Percentiles rank a stretch among this genome's conserved stretches.
Evolutionary conservation across 805 yeast species (phyloP).

Genomic region (Osmozyma mogii): DNA sequence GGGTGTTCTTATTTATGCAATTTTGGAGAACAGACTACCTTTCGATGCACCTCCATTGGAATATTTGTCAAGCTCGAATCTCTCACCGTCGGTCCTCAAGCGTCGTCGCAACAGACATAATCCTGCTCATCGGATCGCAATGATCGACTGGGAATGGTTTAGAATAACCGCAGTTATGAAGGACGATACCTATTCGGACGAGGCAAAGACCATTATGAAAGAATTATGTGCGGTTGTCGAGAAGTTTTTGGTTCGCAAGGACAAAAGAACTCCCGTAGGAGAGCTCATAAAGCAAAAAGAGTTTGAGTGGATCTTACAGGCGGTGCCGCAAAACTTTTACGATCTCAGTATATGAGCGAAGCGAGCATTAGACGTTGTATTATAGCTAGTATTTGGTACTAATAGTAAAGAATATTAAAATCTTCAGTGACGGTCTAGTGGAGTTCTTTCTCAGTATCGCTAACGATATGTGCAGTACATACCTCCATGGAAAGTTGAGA

Average conservation of each 20-base stretch:
- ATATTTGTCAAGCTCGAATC: slow-evolving; percentile 23
- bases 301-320: slow-evolving; percentile 19
- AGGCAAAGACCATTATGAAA: slow-evolving; percentile 5
- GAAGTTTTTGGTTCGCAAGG: slow-evolving; percentile 29
- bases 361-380: neutral
- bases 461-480: neutral
- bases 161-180: slow-evolving; percentile 16
- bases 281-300: slow-evolving; percentile 11
- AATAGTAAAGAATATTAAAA: neutral
- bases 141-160: slow-evolving; percentile 88
- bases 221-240: slow-evolving; percentile 24
- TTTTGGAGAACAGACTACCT: slow-evolving; percentile 82
- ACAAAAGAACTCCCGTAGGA: slow-evolving; percentile 18
- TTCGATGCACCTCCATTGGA: slow-evolving; percentile 74
- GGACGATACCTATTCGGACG: slow-evolving; percentile 4
- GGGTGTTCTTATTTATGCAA: slow-evolving; percentile 82
- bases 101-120: slow-evolving; percentile 39
- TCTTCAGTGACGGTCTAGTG: neutral
- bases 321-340: slow-evolving; percentile 9
- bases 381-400: neutral
- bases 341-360: too few relatives aligned
- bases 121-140: slow-evolving; percentile 83
- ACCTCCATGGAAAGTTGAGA: neutral
- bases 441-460: neutral
- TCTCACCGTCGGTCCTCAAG: slow-evolving; percentile 35